Base-by-base conservation (phyloP, 805 yeast species). In the Yarrowia deformans region DNA sequence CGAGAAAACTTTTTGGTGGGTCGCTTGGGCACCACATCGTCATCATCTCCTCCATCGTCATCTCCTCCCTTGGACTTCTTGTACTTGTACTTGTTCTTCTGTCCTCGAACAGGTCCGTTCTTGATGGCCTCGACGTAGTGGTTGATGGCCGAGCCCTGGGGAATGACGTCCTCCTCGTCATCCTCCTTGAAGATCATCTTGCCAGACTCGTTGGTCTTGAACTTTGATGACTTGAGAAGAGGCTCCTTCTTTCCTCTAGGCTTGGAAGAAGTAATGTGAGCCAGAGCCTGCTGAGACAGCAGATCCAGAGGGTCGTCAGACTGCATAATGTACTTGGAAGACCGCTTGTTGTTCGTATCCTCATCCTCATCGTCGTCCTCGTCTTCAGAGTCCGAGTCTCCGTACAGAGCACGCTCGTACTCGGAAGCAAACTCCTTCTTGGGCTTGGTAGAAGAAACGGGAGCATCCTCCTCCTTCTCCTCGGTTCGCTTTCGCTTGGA, bases 111-210 rank as follows among this genome's bases (percentile, higher is more conserved):
- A 39, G 98, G 98, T 32, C 95, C 98, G 74, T 90, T 90, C 78
- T 87, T 89, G 32, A 95, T 92, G 8, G 99, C 99, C 71, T 93
- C 97, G 72, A 93, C 85, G 77, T 95, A 95, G 0, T 98, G 98
- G 76, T 90, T 90, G 72, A 94, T 86, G 18, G 97, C 97, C 46
- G 69, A 69, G 40, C 71, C 71, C 34, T 64, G 48, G 37, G 74
- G 74, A 12, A 71, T 60, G 23, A 66, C 71, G 23, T 70, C 75
- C 63, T 72, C 73, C 18, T 71, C 74, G 8, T 69, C 75, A 13
- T 74, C 76, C 67, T 88, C 92, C 69, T 80, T 82, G 74, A 92
- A 85, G 69, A 91, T 85, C 69, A 90, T 77, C 77, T 88, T 89
- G 39, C 97, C 97, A 70, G 87, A 83, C 73, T 82, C 74, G 64